A percentile compares a stretch with the other conserved stretches of the same genome.
phyloP scores from a whole-genome alignment of 2,329 filamentous ascomycete species.

The Annulohypoxylon truncatum region DNA sequence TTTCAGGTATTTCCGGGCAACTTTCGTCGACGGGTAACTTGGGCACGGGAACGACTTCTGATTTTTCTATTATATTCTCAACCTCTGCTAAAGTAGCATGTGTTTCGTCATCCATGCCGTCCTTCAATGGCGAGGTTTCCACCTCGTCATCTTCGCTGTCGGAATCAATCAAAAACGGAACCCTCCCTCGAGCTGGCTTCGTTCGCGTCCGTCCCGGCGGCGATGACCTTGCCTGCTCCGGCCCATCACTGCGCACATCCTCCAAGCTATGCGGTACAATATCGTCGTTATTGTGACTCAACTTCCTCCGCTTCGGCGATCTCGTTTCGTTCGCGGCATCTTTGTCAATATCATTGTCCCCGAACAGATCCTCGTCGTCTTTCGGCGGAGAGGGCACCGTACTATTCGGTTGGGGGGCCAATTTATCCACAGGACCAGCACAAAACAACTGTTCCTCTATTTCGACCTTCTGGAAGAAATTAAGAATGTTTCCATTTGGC shows the following conservation, averaged over 20 bases:
- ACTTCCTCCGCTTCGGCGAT: conserved; percentile 56
- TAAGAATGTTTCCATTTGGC: conserved; percentile 75
- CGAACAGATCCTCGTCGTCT: conserved; percentile 50
- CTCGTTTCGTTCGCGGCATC: conserved; percentile 45
- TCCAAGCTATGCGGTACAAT: neutral
- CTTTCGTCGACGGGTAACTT: conserved; percentile 45
- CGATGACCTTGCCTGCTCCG: conserved; percentile 3
- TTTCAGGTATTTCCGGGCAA: conserved; percentile 40
- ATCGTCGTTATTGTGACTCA: conserved; percentile 47
- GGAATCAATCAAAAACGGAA: conserved; percentile 79
- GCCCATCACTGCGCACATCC: conserved; percentile 7
- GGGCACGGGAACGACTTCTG: conserved; percentile 30
- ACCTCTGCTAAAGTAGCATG: neutral
- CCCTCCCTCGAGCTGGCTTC: conserved; percentile 52
- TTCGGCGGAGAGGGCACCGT: conserved; percentile 40
- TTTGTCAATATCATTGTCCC: conserved; percentile 51
- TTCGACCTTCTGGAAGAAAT: conserved; percentile 78
- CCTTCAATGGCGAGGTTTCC: conserved; percentile 22
- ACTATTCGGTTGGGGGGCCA: conserved; percentile 43
- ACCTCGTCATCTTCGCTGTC: conserved; percentile 62
- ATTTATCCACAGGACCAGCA: conserved; percentile 47
- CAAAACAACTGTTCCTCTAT: conserved; percentile 70
- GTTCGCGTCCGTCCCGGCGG: conserved; percentile 23
- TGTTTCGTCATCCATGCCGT: conserved; percentile 4
- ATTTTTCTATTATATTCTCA: conserved; percentile 14